Base-by-base conservation (phyloP, 2,329 filamentous ascomycete species). In the Aspergillus pseudoglaucus region DNA sequence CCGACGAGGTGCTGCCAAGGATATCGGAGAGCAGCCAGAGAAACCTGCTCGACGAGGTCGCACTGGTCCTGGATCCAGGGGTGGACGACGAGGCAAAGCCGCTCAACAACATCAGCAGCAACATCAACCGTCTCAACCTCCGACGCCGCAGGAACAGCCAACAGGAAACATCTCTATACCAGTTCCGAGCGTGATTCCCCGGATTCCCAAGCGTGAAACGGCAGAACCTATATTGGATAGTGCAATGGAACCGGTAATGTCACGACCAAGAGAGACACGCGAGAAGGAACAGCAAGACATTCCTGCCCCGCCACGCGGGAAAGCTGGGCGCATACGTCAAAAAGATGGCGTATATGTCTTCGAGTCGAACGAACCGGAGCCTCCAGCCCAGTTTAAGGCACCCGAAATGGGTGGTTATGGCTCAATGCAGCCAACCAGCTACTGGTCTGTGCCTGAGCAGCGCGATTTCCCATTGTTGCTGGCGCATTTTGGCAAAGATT, bases 381-480 rank as follows among this genome's bases (percentile, higher is more conserved):
- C 54, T 32, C 22, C 51, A 15, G 25, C 60, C 40, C 32, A 53
- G 18, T 41, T 45, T n/a, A 61, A 60, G 40, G 56, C 55, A 30
- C 41, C 57, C 23, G 65, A 67, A 45, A 53, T 54, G 30, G 62
- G 61, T 14, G 40, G 40, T 2, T 71, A 70, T 54, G 66, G 65
- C 12, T 65, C 65, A 8, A 55, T 68, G 49, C 69, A 72, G 45
- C 70, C 73, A 25, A 75, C 72, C 4, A 76, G 74, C 49, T 77
- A 77, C 57, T 77, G 74, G 74, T 77, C 74, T 50, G 74, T 76
- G 14, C 72, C 72, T 10, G 74, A 77, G 53, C 67, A 72, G 52
- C 63, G 67, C 33, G 72, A 76, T 51, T 76, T 77, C 49, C 68
- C 69, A 2, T 63, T 65, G 12, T 56, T 75, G 38, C 57, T 77